Conservation (phyloP, 495 filamentous ascomycete genomes). For the Neurospora sp. region DNA sequence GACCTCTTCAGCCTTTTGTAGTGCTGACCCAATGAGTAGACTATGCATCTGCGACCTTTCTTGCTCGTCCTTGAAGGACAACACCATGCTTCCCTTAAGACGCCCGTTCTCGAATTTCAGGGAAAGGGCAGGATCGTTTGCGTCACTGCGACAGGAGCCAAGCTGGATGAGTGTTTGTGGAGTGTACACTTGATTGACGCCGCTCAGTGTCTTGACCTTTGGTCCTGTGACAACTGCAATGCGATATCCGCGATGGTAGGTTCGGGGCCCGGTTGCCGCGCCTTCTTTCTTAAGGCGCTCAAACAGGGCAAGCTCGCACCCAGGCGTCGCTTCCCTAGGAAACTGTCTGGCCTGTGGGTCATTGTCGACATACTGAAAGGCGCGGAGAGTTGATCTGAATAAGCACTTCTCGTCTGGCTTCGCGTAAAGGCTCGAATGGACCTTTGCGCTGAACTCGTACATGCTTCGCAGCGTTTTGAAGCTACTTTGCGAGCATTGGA, state of each 20-base stretch:
- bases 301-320: constrained; percentile 62
- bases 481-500: constrained; percentile 61
- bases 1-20: constrained; percentile 50
- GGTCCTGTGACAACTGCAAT: constrained; percentile 65
- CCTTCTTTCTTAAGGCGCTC: constrained; percentile 51
- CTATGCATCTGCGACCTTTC: constrained; percentile 58
- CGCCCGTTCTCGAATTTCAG: constrained; percentile 60
- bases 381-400: constrained; percentile 52
- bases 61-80: constrained; percentile 61
- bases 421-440: constrained; percentile 56
- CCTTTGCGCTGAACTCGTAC: constrained; percentile 66
- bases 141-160: constrained; percentile 57
- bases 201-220: constrained; percentile 63
- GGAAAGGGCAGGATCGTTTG: constrained; percentile 54
- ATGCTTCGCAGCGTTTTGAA: constrained; percentile 70
- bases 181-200: constrained; percentile 53
- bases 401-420: constrained; percentile 54
- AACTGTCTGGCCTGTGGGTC: constrained; percentile 54
- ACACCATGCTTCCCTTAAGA: constrained; percentile 52
- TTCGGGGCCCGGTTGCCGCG: constrained; percentile 57
- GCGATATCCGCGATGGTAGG: constrained; percentile 64
- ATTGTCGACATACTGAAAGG: constrained; percentile 68
- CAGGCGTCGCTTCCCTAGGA: constrained; percentile 57
- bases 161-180: constrained; percentile 58
- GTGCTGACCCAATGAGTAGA: constrained; percentile 54